Evolutionary conservation across 169 alveolate genomes (phyloP), one percentile per base, ranked within the genome.

Genomic region (Eimeria acervulina): DNA sequence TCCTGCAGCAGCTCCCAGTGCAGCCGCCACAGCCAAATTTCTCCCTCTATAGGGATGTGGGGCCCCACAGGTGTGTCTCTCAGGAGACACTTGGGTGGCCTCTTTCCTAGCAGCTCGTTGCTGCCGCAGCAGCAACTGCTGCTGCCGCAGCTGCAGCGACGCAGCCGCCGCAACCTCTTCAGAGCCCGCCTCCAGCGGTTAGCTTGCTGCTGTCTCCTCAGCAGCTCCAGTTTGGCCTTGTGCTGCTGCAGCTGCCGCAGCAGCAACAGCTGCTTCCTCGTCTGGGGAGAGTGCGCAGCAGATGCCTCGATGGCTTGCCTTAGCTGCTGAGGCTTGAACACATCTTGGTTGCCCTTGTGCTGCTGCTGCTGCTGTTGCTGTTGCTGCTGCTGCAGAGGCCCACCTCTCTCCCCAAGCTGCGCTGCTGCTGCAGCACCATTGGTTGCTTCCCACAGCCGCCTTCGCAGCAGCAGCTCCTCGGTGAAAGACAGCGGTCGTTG

Each of bases 181-280:
- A 68, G 80, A 5, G 36, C 21, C 80, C 42, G 8, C 23, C 38
- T 7, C 47, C 80, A 68, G 42, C 80, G 0, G 66, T 17, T 7
- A 2, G n/a, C 66, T 21, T 76, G 87, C 87, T 76, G 87, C 87
- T 15, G 51, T 40, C 59, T 36, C 8, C 51, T 33, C 44, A 76
- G 87, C 59, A 40, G 87, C 51, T 76, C 36, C 87, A 76, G 59
- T 19, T 76, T 33, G 26, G 8, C 17, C 87, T 6, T 10, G 13
- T 76, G 87, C 31, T 76, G 87, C 61, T 76, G 87, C 61, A 38
- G 87, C 87, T 76, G 87, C 87, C 19, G 44, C 87, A 68, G 42
- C 80, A 68, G 80, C 80, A 68, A 42, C 44, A 68, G 21, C 42
- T 68, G 80, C 42, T 33, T 68, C 40, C 2, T 68, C 28, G 42